Evolutionary conservation across 768 basidiomycete genomes (phyloP).

Genomic region (Stropharia rugosoannulata): DNA sequence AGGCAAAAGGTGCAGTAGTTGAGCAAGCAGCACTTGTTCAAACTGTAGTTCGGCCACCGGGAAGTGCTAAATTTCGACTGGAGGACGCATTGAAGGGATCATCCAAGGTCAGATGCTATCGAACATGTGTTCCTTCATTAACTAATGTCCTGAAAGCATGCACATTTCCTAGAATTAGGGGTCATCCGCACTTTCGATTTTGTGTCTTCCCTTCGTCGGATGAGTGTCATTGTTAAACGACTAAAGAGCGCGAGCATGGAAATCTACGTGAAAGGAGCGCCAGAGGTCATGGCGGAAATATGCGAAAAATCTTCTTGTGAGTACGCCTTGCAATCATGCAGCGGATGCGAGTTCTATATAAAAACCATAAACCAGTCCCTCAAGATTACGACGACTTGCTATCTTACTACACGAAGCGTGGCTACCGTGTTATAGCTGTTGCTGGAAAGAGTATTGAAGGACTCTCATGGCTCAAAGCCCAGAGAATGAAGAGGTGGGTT

Average conservation of each 20-base stretch:
- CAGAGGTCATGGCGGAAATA: constrained; percentile 96
- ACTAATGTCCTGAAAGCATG: constrained; percentile 55
- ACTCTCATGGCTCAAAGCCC: constrained; percentile 95
- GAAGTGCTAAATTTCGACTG: constrained; percentile 84
- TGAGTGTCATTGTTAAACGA: constrained; percentile 97
- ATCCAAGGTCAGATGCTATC: constrained; percentile 54
- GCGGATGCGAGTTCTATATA: constrained; percentile 1
- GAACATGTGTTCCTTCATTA: not conserved
- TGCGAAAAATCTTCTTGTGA: constrained; percentile 90
- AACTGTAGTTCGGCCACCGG: constrained; percentile 93
- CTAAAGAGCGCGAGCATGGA: constrained; percentile 96
- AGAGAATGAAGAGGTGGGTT: constrained; percentile 87
- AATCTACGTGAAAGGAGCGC: constrained; percentile 98
- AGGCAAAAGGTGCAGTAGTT: constrained; percentile 54
- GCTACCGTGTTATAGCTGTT: constrained; percentile 97
- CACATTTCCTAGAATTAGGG: constrained; percentile 95
- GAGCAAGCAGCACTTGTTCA: constrained; percentile 91
- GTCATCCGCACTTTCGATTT: constrained; percentile 97
- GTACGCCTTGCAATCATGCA: constrained; percentile 26
- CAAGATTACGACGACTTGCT: constrained; percentile 95
- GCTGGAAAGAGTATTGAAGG: constrained; percentile 95
- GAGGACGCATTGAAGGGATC: constrained; percentile 92
- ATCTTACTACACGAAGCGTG: constrained; percentile 94
- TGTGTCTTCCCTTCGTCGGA: constrained; percentile 86
- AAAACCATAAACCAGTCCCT: constrained; percentile 60